Evolutionary conservation across 2,329 filamentous ascomycete species (phyloP).

Genomic region (Xylaria sp.): DNA sequence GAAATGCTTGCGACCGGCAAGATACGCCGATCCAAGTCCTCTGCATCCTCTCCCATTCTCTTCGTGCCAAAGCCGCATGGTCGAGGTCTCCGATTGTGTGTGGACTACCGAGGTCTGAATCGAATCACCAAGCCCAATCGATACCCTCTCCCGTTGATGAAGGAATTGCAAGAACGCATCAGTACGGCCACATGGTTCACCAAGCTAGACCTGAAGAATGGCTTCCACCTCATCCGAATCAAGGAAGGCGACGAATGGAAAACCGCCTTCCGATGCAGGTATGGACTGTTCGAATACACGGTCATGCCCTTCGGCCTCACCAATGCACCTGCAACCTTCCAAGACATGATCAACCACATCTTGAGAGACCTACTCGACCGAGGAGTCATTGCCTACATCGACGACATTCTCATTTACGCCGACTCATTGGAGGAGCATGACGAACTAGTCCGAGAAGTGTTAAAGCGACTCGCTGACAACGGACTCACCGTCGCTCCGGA

Average conservation of each 20-base stretch:
- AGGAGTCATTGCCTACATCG: constrained; percentile 18
- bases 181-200: constrained; percentile 13
- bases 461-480: neutral
- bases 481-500: constrained; percentile 22
- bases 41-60: neutral
- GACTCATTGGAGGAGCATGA: constrained; percentile 29
- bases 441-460: constrained; percentile 30
- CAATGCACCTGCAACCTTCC: constrained; percentile 17
- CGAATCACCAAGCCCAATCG: constrained; percentile 29
- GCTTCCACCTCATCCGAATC: constrained; percentile 27
- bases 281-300: constrained; percentile 34
- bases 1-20: too few relatives aligned
- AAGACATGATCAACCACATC: constrained; percentile 14
- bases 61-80: constrained; percentile 27
- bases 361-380: constrained; percentile 6
- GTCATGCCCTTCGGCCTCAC: constrained; percentile 36
- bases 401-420: constrained; percentile 34
- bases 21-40: too few relatives aligned
- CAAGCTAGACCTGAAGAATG: constrained; percentile 15
- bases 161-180: constrained; percentile 24
- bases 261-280: constrained; percentile 33
- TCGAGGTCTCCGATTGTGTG: constrained; percentile 22
- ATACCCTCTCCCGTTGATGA: constrained; percentile 29
- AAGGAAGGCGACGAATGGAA: constrained; percentile 36
- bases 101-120: constrained; percentile 33